phyloP scores from a whole-genome alignment of 202 grass and related monocot genomes.

The Digitaria exilis region DNA sequence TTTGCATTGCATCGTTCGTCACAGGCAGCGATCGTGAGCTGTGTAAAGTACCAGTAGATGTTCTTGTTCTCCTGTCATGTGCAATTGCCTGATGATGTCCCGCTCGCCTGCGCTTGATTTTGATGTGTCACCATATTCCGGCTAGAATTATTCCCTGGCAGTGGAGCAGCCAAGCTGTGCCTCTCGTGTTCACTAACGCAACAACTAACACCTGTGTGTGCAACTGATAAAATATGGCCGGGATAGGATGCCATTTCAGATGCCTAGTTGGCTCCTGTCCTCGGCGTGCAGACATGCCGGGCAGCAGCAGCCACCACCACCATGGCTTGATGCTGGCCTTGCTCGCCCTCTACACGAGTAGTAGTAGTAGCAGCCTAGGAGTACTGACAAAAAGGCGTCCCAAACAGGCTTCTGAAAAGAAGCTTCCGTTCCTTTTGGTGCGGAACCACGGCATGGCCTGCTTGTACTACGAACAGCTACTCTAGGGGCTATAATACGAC shows the following conservation, averaged over 20 bases:
- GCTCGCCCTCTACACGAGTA: neutral
- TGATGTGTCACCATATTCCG: conserved; percentile 41
- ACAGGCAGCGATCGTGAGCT: neutral
- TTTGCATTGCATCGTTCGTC: too few species aligned
- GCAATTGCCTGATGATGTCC: neutral
- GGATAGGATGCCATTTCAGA: conserved; percentile 24
- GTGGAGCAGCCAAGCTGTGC: conserved; percentile 15
- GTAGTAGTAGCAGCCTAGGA: neutral
- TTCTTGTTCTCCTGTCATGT: neutral
- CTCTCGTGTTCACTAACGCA: conserved; percentile 36
- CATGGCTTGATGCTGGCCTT: neutral
- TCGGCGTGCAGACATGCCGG: conserved; percentile 19
- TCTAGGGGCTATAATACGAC: neutral
- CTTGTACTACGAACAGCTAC: neutral
- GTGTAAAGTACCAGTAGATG: neutral
- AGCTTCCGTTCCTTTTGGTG: conserved; percentile 18
- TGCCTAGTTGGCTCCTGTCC: neutral
- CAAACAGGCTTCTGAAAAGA: conserved; percentile 38
- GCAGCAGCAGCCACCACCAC: too few species aligned
- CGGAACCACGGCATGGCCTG: neutral
- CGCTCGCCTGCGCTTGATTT: conserved; percentile 25
- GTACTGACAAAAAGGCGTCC: neutral
- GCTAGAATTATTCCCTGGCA: conserved; percentile 19
- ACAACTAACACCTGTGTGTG: conserved; percentile 28
- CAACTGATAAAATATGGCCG: conserved; percentile 2